Percentiles rank a stretch among this genome's conserved stretches.
phyloP scores from a whole-genome alignment of 1,284 basidiomycete species.

The Xerocomus minutiporus region DNA sequence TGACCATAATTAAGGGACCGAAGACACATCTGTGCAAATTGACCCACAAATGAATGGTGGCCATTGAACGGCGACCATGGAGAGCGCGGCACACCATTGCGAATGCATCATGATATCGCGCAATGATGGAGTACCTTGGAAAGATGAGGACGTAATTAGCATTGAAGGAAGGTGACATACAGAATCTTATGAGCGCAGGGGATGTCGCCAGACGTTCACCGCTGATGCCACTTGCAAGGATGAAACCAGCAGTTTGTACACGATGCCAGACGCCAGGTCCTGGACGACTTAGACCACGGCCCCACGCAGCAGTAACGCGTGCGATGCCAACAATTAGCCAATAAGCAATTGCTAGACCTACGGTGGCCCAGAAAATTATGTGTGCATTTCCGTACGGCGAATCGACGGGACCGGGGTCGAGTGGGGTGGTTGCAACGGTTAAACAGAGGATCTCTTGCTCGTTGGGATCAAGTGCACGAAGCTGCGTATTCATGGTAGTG shows the following conservation, averaged over 20 bases:
- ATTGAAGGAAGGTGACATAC: slow-evolving; percentile 43
- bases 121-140: slow-evolving; percentile 82
- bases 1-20: slow-evolving; percentile 14
- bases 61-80: slow-evolving; percentile 94
- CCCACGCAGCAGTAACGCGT: slow-evolving; percentile 80
- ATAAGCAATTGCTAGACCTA: slow-evolving; percentile 74
- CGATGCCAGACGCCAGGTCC: slow-evolving; percentile 60
- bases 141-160: slow-evolving; percentile 15
- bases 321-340: slow-evolving; percentile 79
- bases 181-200: slow-evolving; percentile 84
- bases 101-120: slow-evolving; percentile 91
- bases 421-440: slow-evolving; percentile 75
- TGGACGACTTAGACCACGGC: slow-evolving; percentile 57
- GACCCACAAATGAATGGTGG: slow-evolving; percentile 83
- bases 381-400: slow-evolving; percentile 69
- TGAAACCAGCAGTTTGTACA: slow-evolving; percentile 77
- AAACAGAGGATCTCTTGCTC: slow-evolving; percentile 78
- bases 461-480: slow-evolving; percentile 86
- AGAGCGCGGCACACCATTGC: slow-evolving; percentile 83
- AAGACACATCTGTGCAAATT: background rate
- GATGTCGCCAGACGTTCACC: slow-evolving; percentile 84
- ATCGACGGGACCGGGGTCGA: slow-evolving; percentile 47
- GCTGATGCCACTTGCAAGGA: slow-evolving; percentile 88
- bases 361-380: slow-evolving; percentile 80
- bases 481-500: slow-evolving; percentile 77